phyloP scores from a whole-genome alignment of 2,329 filamentous ascomycete species.

The Hymenoscyphus fraxineus region DNA sequence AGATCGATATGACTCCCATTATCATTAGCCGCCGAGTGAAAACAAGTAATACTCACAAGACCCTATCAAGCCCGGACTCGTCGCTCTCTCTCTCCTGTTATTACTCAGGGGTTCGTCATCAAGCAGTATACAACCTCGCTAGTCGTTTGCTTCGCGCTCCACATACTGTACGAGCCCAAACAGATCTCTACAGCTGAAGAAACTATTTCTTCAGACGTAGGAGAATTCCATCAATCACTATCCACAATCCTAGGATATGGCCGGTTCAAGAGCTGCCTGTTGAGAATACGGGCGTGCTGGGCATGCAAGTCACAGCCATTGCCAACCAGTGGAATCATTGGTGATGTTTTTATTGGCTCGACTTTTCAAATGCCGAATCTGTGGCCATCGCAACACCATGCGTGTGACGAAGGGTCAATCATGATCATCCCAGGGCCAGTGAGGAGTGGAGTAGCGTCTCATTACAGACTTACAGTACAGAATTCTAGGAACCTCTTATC shows the following conservation, averaged over 20 bases:
- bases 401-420: neutral
- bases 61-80: neutral
- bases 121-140: neutral
- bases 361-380: neutral
- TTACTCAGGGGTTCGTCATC: neutral
- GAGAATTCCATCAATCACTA: neutral
- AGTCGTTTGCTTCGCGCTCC: neutral
- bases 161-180: neutral
- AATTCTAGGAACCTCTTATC: neutral
- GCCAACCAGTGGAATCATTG: constrained; percentile 3
- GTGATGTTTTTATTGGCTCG: constrained; percentile 3
- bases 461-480: neutral
- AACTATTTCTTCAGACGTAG: neutral
- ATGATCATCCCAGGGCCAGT: neutral
- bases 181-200: neutral
- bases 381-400: constrained; percentile 1
- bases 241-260: neutral
- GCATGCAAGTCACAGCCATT: neutral
- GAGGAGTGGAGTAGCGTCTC: neutral
- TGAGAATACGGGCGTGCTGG: neutral
- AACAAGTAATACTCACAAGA: neutral
- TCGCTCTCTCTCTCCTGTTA: neutral
- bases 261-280: neutral
- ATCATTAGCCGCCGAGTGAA: neutral
- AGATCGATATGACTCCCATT: neutral